phyloP scores from a whole-genome alignment of 2,329 filamentous ascomycete species.

The Pseudogymnoascus sp. region DNA sequence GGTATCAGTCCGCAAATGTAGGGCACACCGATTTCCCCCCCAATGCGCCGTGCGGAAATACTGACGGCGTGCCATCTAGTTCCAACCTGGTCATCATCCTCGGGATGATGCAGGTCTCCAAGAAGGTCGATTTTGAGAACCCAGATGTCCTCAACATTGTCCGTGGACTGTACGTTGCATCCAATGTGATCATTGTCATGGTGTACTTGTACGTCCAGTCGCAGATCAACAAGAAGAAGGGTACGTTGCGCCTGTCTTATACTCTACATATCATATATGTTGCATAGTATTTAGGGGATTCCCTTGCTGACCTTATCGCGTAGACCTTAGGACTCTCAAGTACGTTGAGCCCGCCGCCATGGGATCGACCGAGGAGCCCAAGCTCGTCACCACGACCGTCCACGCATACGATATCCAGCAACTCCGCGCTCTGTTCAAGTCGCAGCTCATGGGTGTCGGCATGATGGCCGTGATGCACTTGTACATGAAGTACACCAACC shows the following conservation, averaged over 20 bases:
- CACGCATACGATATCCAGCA: constrained; percentile 89
- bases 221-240: constrained; percentile 94
- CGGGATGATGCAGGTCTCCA: constrained; percentile 96
- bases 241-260: constrained; percentile 41
- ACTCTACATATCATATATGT: background rate
- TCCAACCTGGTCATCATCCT: constrained; percentile 92
- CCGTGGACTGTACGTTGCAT: constrained; percentile 55
- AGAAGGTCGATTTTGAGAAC: constrained; percentile 91
- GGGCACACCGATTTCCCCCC: background rate
- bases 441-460: constrained; percentile 87
- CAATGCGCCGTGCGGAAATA: constrained; percentile 7
- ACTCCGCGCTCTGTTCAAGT: constrained; percentile 76
- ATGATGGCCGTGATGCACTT: constrained; percentile 99
- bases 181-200: constrained; percentile 73
- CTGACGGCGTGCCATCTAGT: constrained; percentile 38
- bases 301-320: background rate
- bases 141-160: constrained; percentile 59
- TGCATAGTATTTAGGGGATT: background rate
- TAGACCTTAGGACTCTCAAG: constrained; percentile 95
- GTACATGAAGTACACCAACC: constrained; percentile 99
- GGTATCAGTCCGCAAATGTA: constrained; percentile 7
- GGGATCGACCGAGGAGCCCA: constrained; percentile 88
- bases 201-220: constrained; percentile 80
- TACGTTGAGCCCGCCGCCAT: constrained; percentile 94
- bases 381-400: constrained; percentile 92